Evolutionary conservation across 495 filamentous ascomycete species (phyloP), one percentile per base, ranked within the genome.

Genomic region (Penicillium antarcticum): DNA sequence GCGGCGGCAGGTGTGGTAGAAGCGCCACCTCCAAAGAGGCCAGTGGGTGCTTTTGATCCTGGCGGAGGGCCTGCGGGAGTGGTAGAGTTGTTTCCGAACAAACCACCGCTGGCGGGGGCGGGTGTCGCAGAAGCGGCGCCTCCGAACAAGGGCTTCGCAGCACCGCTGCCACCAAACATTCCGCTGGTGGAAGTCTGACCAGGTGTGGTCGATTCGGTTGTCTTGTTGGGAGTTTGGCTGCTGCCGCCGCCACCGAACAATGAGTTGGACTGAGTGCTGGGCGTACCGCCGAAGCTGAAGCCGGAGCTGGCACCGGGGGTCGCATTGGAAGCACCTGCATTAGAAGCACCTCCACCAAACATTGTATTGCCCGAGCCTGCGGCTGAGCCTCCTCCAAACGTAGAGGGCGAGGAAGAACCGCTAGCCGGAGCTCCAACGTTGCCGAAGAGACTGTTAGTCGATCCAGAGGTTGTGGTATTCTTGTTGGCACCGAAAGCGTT

Each of bases 51-150:
- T 41, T 73, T 74, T 26, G 68, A 62, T 44, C 53, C 67, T 8
- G 83, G 83, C 17, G 83, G 83, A 55, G 80, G 80, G 29, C 82
- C 82, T 45, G 82, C 83, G 36, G 83, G 83, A 49, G 83, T 87
- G 26, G 83, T 87, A 2, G 82, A 86, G 23, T 70, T 65, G 33
- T 71, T 70, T n/a, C 67, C 57, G 51, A 82, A 80, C 48, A 78
- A 52, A 26, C 69, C 46, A 13, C 52, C 54, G 47, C 60, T 59
- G 3, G 72, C 50, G n/a, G 74, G 73, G 11, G 65, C 70, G 42
- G 69, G 68, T 29, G 72, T 79, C 19, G 58, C 38, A 13, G 72
- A 51, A 24, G 58, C 62, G 1, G 60, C 45, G 48, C 54, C 63
- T 36, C 73, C 74, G 51, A 81, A 80, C 29, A 78, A 44, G 21